Evolutionary conservation across 495 filamentous ascomycete species (phyloP).

Genomic region (Recurvomyces mirabilis): DNA sequence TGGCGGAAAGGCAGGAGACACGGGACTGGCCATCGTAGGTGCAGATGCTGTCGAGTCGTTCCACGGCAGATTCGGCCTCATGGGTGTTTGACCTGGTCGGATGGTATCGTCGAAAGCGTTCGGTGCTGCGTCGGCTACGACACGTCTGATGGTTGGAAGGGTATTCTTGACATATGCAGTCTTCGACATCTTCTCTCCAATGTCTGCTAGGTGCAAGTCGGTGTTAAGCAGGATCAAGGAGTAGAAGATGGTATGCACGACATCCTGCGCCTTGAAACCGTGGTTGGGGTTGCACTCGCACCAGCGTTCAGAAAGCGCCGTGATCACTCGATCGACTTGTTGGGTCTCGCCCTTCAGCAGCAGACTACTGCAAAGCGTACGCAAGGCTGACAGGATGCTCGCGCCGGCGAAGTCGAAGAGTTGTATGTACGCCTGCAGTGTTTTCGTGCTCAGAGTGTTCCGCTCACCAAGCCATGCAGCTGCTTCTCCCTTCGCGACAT

Average conservation of each 20-base stretch:
- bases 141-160: constrained; percentile 73
- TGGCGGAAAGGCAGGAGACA: constrained; percentile 18
- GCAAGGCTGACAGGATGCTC: constrained; percentile 69
- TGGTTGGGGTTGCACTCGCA: constrained; percentile 89
- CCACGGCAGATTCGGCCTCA: constrained; percentile 31
- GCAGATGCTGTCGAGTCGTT: constrained; percentile 29
- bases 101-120: constrained; percentile 56
- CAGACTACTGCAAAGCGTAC: constrained; percentile 70
- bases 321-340: constrained; percentile 88
- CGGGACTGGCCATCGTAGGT: constrained; percentile 4
- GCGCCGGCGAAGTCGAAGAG: constrained; percentile 75
- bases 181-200: constrained; percentile 90
- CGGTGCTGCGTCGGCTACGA: constrained; percentile 57
- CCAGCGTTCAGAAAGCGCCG: constrained; percentile 79
- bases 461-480: constrained; percentile 83
- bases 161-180: constrained; percentile 94
- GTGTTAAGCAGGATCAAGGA: constrained; percentile 92
- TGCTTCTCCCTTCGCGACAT: constrained; percentile 62
- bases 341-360: constrained; percentile 87
- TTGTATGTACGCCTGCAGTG: constrained; percentile 79
- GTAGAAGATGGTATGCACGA: constrained; percentile 96
- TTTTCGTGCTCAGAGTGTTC: constrained; percentile 50
- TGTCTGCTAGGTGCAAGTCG: constrained; percentile 87
- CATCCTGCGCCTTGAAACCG: constrained; percentile 85
- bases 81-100: constrained; percentile 37